Conservation (phyloP, 176 grass and related monocot species). For the Chrysopogon serrulatus region DNA sequence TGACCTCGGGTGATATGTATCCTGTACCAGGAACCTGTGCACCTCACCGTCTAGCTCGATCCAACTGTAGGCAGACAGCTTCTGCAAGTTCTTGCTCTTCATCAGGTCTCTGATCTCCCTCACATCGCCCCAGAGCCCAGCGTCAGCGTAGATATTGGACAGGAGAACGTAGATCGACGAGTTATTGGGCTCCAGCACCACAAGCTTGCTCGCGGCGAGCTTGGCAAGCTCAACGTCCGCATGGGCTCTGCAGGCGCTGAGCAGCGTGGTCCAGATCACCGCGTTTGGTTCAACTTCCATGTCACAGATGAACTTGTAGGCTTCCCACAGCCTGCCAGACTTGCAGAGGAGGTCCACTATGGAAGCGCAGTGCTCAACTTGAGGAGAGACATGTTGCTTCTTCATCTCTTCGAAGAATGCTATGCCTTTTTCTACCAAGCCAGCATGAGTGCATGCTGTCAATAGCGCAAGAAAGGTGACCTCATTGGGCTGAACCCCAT, state of each 20-base stretch:
- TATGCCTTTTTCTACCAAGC: conserved; percentile 63
- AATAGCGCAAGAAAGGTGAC: conserved; percentile 67
- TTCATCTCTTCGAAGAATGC: conserved; percentile 57
- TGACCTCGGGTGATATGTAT: conserved; percentile 45
- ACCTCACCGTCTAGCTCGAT: conserved; percentile 68
- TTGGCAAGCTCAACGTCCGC: conserved; percentile 58
- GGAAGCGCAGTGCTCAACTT: conserved; percentile 87
- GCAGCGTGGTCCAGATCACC: conserved; percentile 67
- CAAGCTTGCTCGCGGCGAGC: conserved; percentile 43
- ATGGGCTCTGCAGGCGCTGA: conserved; percentile 67
- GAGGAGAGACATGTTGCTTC: conserved; percentile 35
- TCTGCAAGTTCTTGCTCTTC: conserved; percentile 74
- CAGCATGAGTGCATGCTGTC: conserved; percentile 75
- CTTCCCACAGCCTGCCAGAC: conserved; percentile 53
- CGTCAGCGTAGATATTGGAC: conserved; percentile 72
- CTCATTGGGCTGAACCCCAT: conserved; percentile 54
- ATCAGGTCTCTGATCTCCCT: conserved; percentile 62
- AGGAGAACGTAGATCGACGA: conserved; percentile 70
- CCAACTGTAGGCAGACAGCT: conserved; percentile 81
- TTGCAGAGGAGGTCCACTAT: conserved; percentile 79
- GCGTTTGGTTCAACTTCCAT: conserved; percentile 70
- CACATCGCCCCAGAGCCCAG: conserved; percentile 56
- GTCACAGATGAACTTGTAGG: conserved; percentile 68
- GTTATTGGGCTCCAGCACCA: conserved; percentile 55
- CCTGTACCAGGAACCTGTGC: conserved; percentile 79